Evolutionary conservation across 2,329 filamentous ascomycete species (phyloP).

Genomic region (Talaromyces sp.): DNA sequence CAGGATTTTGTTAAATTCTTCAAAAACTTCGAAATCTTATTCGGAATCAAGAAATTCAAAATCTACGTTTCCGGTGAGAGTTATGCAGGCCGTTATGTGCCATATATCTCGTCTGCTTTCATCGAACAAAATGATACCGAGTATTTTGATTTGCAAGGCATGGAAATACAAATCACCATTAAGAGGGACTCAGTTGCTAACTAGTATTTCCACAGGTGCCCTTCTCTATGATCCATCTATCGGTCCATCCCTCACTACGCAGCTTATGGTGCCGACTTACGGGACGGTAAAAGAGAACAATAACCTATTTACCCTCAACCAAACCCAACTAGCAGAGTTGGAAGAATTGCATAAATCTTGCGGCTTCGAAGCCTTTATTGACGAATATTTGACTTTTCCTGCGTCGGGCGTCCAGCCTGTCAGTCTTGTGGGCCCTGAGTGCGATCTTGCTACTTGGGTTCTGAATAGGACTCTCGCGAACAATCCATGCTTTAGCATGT

Average conservation of each 20-base stretch:
- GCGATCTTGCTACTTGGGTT: conserved; percentile 55
- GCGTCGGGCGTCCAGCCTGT: conserved; percentile 44
- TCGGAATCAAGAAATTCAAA: conserved; percentile 61
- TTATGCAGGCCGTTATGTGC: conserved; percentile 64
- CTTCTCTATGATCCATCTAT: conserved; percentile 69
- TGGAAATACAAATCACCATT: background rate
- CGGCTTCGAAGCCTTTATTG: conserved; percentile 41
- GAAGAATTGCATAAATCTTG: conserved; percentile 38
- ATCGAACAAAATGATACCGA: conserved; percentile 61
- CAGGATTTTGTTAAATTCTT: conserved; percentile 71
- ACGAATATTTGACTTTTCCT: conserved; percentile 52
- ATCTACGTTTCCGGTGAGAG: conserved; percentile 71
- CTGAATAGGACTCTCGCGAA: conserved; percentile 47
- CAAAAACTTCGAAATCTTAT: conserved; percentile 69
- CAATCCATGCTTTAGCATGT: conserved; percentile 78
- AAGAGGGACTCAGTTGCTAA: background rate
- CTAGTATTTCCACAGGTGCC: conserved; percentile 29
- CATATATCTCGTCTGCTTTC: conserved; percentile 71
- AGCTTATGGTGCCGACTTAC: conserved; percentile 30
- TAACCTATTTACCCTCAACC: conserved; percentile 42
- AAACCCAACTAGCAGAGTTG: conserved; percentile 36
- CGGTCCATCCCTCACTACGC: conserved; percentile 27
- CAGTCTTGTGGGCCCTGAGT: conserved; percentile 47
- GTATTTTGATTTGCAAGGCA: conserved; percentile 63
- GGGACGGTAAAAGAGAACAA: conserved; percentile 39